Evolutionary conservation across 768 basidiomycete species (phyloP).

Genomic region (Tylopilus felleus): DNA sequence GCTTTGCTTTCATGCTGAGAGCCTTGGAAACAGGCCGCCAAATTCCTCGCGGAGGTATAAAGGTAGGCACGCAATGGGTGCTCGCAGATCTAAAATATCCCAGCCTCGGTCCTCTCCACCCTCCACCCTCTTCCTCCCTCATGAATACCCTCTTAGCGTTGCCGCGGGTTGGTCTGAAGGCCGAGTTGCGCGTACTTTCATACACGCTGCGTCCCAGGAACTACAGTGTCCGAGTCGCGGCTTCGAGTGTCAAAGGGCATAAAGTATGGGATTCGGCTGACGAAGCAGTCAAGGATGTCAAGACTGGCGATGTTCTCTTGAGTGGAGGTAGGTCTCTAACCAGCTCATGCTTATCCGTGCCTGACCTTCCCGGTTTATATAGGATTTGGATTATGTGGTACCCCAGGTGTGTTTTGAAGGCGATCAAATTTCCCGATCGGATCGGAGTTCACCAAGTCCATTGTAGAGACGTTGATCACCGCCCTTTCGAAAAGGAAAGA

Average conservation of each 20-base stretch:
- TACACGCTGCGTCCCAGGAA: not conserved
- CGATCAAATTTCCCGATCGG: not conserved
- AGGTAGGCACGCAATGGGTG: not conserved
- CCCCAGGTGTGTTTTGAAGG: constrained; percentile 54
- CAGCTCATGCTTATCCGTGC: constrained; percentile 20
- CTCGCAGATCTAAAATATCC: not conserved
- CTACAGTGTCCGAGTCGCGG: constrained; percentile 1
- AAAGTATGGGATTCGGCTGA: constrained; percentile 79
- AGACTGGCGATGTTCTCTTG: constrained; percentile 71
- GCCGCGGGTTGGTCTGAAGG: constrained; percentile 3
- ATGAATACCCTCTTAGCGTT: constrained; percentile 6
- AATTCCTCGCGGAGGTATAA: constrained; percentile 8
- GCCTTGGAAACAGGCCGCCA: not conserved
- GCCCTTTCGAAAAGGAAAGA: constrained; percentile 71
- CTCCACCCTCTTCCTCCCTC: not conserved
- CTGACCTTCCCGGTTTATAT: not conserved
- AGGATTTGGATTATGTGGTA: constrained; percentile 91
- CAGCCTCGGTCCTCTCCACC: not conserved
- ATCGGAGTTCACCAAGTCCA: not conserved
- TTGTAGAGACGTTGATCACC: constrained; percentile 69
- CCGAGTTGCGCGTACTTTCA: constrained; percentile 4
- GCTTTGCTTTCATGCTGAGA: not conserved
- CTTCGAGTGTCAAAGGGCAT: constrained; percentile 22
- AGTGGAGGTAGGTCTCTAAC: constrained; percentile 61
- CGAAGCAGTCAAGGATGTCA: constrained; percentile 78